Percentiles rank a stretch among this genome's conserved stretches.
phyloP scores from a whole-genome alignment of 305 asterid genomes.

The Plantago lanceolata region DNA sequence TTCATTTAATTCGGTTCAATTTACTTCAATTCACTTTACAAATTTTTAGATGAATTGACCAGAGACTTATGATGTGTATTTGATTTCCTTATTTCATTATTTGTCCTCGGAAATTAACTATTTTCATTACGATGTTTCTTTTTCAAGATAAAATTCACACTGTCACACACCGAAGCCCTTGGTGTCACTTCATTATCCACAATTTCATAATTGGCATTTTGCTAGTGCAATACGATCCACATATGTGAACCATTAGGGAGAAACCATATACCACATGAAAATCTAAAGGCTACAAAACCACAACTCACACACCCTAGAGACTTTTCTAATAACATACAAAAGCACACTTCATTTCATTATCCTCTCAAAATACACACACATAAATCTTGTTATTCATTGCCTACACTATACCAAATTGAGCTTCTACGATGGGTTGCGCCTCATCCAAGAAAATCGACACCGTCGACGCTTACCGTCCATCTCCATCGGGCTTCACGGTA shows the following conservation, averaged over 20 bases:
- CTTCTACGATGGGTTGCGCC: constrained; percentile 40
- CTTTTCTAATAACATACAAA: background rate
- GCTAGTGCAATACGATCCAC: background rate
- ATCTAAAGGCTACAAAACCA: constrained; percentile 15
- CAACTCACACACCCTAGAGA: background rate
- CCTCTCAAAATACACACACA: background rate
- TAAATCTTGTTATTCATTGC: background rate
- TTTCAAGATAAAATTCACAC: too few species aligned
- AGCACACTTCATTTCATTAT: background rate
- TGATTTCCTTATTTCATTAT: too few species aligned
- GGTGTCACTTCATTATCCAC: constrained; percentile 12
- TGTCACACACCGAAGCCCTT: too few species aligned
- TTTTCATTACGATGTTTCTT: background rate
- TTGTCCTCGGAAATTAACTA: too few species aligned
- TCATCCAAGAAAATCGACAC: constrained; percentile 39
- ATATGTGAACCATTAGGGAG: constrained; percentile 1
- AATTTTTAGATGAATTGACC: too few species aligned
- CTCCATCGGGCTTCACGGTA: constrained; percentile 43
- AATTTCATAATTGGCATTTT: constrained; percentile 15
- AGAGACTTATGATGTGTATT: too few species aligned
- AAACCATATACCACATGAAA: constrained; percentile 22
- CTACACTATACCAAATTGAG: background rate
- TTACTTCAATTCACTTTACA: too few species aligned
- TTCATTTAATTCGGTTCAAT: too few species aligned
- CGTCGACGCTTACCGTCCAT: constrained; percentile 44